Evolutionary conservation across 2,329 filamentous ascomycete genomes (phyloP), one percentile per base, ranked within the genome.

Genomic region (Ploettnerulaceae sp.): DNA sequence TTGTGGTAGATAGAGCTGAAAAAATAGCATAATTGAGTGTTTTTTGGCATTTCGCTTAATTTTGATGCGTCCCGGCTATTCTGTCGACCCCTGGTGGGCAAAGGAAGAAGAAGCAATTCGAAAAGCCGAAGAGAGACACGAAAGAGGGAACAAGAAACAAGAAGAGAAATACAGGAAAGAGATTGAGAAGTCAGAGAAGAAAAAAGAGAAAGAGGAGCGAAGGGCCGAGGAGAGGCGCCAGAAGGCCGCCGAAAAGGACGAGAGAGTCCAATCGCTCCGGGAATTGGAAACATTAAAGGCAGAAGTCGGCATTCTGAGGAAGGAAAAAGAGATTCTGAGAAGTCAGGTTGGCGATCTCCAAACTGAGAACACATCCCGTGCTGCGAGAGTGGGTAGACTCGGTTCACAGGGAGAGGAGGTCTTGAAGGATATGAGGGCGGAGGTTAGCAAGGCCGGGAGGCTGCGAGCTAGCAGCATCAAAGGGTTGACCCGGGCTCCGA

Each of bases 121-220:
- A 22, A 84, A 80, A 61, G 70, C 80, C 6, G 73, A 75, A 22
- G 79, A 83, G 60, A 82, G 77, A 59, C 79, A 86, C 62, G 75
- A 79, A 35, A 71, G 69, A 29, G 41, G 36, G 22, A 36, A 44
- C 17, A 44, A 28, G 41, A 44, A 35, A 33, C 41, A 44, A 18
- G 41, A 44, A 15, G 41, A 36, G 8, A 44, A 35, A 37, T 80
- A 84, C 53, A 84, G 82, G 64, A 74, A 25, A 8, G 41, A 35
- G 15, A 22, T 44, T 5, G 31, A 44, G 31, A 44, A 36, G n/a
- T 11, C 36, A 15, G 41, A 44, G 12, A 35, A 17, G 24, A 44
- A 26, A 17, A 34, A 35, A 14, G 31, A 28, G 41, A 44, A 44
- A n/a, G 31, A 44, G 32, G 41, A 28, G 12, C 33, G 14, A 18